Evolutionary conservation across 305 asterid genomes (phyloP), one percentile per base, ranked within the genome.

Genomic region (Withania somnifera): DNA sequence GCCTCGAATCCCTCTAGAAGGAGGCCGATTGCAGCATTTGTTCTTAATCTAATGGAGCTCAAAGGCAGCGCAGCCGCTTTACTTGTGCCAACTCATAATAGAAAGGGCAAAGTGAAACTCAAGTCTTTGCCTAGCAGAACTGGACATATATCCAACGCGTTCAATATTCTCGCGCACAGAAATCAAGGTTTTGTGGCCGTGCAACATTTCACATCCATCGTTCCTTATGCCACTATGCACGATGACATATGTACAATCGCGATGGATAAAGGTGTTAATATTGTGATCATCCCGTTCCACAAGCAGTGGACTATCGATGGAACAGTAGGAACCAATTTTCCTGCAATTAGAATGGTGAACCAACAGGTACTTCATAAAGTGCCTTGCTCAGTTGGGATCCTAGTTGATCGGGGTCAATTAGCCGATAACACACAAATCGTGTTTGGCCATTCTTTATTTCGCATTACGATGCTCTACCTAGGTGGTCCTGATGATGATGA

Each of bases 401-500:
- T 93, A 1, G 68, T 93, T 17, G 97, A 93, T 42, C 91, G 97
- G 0, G 94, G 97, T 0, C 84, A 88, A 22, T 61, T 85, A 28
- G 77, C 88, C 0, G 88, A 89, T 0, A 73, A 78, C 58, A 84
- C 75, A 28, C 79, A 90, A 26, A 64, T 89, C 17, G 56, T 84
- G 32, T 34, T 63, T 15, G 85, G 86, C 34, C 84, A 64, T 54
- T 57, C 84, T 26, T 15, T 85, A 63, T 83, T 81, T 45, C 84
- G 82, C 0, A 30, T 92, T 22, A 77, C 86, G 1, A 53, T 90
- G 24, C 87, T 92, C 3, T 93, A 90, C 86, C 52, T 93, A 0
- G 97, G 98, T 1, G 95, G 95, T 4, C 57, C 84, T 0, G 97
- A 92, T 32, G 98, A 93, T 34, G 86, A 90, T 0, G 98, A 93